Percentiles rank a stretch among this genome's conserved stretches.
Conservation (phyloP, 495 filamentous ascomycete species). For the Aspergillus bertholletiae region DNA sequence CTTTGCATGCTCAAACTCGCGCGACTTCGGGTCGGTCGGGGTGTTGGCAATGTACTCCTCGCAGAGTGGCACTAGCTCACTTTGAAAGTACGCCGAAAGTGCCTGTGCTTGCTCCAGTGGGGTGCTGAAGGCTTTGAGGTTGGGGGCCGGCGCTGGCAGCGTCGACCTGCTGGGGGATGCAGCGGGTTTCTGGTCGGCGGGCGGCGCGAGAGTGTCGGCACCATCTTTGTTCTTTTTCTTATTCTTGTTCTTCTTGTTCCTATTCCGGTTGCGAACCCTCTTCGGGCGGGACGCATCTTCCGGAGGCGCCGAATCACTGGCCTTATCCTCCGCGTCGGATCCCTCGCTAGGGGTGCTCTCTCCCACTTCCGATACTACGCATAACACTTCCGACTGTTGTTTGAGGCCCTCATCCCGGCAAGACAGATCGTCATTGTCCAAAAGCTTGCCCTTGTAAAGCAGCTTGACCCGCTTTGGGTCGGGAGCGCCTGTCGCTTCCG, state of each 20-base stretch:
- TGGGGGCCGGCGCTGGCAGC: constrained; percentile 35
- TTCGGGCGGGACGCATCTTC: constrained; percentile 11
- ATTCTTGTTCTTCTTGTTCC: constrained; percentile 42
- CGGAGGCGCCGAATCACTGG: constrained; percentile 24
- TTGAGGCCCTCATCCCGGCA: constrained; percentile 74
- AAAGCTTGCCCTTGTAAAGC: constrained; percentile 76
- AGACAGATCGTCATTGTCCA: constrained; percentile 62
- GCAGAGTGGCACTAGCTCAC: constrained; percentile 64
- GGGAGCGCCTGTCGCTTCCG: constrained; percentile 56
- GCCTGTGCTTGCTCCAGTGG: constrained; percentile 69
- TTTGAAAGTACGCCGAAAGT: constrained; percentile 63
- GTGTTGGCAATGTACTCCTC: constrained; percentile 59
- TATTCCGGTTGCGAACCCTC: constrained; percentile 39
- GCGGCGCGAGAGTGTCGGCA: constrained; percentile 9
- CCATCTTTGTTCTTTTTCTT: constrained; percentile 17
- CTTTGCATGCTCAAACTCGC: constrained; percentile 73
- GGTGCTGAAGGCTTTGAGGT: constrained; percentile 29
- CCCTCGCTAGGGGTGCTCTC: constrained; percentile 47
- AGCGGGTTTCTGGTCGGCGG: constrained; percentile 12
- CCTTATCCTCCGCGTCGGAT: constrained; percentile 45
- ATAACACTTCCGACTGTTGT: constrained; percentile 74
- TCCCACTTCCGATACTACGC: constrained; percentile 53
- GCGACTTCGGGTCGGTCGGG: constrained; percentile 66
- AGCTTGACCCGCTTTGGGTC: constrained; percentile 64
- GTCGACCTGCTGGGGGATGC: constrained; percentile 12